Percentiles rank a stretch among this genome's conserved stretches.
Conservation (phyloP, 2,329 filamentous ascomycete species). For the Xylaria sp. region DNA sequence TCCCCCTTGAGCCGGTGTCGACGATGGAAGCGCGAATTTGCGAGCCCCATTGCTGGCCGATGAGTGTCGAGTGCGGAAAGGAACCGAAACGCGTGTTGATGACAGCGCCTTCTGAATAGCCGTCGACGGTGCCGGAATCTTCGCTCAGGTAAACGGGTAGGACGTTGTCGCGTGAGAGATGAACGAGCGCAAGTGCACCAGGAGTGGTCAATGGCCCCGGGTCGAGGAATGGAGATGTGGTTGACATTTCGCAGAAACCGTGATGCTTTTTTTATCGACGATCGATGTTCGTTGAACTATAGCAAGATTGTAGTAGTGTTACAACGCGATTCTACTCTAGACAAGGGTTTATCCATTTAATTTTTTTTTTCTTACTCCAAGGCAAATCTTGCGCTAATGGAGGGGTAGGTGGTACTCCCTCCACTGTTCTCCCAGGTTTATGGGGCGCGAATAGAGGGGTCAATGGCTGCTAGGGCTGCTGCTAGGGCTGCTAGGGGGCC, state of each 20-base stretch:
- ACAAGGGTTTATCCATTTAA: background rate
- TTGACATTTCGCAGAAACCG: conserved; percentile 40
- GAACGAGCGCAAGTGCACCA: conserved; percentile 78
- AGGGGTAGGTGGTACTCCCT: conserved; percentile 20
- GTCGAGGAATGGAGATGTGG: conserved; percentile 77
- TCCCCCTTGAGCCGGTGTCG: conserved; percentile 87
- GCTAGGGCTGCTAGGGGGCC: background rate
- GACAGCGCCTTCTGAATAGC: conserved; percentile 77
- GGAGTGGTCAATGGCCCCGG: conserved; percentile 66
- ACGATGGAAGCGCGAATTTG: conserved; percentile 89
- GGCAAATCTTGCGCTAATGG: conserved; percentile 22
- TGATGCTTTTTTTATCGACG: background rate
- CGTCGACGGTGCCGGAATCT: conserved; percentile 66
- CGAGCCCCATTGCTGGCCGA: conserved; percentile 85
- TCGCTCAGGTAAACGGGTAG: conserved; percentile 74
- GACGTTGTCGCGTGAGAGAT: conserved; percentile 86
- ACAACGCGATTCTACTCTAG: background rate
- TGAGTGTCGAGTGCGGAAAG: conserved; percentile 78
- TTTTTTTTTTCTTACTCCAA: background rate
- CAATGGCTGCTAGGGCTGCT: background rate
- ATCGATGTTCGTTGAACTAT: background rate
- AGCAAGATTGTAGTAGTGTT: background rate
- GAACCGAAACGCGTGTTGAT: conserved; percentile 95
- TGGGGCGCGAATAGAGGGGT: conserved; percentile 23
- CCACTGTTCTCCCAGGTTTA: background rate